Evolutionary conservation across 2,329 filamentous ascomycete species (phyloP).

Genomic region (Pseudodiploospora longispora): DNA sequence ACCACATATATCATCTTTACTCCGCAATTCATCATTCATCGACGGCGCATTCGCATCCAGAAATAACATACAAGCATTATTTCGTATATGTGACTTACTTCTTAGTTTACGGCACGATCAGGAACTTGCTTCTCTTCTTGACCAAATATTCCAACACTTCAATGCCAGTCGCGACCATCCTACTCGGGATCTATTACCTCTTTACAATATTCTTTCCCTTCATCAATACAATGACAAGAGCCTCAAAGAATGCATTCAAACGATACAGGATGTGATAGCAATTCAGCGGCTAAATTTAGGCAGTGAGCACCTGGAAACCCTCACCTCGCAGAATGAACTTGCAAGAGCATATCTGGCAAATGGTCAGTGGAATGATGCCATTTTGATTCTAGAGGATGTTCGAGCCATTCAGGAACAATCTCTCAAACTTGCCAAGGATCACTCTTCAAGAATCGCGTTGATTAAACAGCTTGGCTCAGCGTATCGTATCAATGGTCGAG

Average conservation of each 20-base stretch:
- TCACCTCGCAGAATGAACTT: slow-evolving; percentile 1
- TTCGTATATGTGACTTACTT: not conserved
- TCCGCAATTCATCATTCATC: not conserved
- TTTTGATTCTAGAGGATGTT: slow-evolving; percentile 1
- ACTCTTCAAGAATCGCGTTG: not conserved
- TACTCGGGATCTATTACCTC: not conserved
- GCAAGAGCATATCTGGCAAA: slow-evolving; percentile 1
- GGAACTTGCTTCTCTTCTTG: slow-evolving; percentile 1
- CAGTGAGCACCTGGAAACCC: not conserved
- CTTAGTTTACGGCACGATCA: not conserved
- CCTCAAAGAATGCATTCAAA: not conserved
- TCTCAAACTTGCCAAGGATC: not conserved
- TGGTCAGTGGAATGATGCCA: slow-evolving; percentile 4
- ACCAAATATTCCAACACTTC: not conserved
- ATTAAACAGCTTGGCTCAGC: slow-evolving; percentile 1
- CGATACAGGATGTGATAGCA: not conserved
- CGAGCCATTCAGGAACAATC: not conserved
- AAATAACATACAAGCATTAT: not conserved
- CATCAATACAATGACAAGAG: not conserved
- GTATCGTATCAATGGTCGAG: slow-evolving; percentile 4
- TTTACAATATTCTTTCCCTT: not conserved
- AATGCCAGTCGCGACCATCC: not conserved
- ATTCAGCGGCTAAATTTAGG: not conserved
- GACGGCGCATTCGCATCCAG: not conserved
- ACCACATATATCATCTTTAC: slow-evolving; percentile 1